Evolutionary conservation across 2,329 filamentous ascomycete species (phyloP), one percentile per base, ranked within the genome.

Genomic region (Exophiala alcalophila): DNA sequence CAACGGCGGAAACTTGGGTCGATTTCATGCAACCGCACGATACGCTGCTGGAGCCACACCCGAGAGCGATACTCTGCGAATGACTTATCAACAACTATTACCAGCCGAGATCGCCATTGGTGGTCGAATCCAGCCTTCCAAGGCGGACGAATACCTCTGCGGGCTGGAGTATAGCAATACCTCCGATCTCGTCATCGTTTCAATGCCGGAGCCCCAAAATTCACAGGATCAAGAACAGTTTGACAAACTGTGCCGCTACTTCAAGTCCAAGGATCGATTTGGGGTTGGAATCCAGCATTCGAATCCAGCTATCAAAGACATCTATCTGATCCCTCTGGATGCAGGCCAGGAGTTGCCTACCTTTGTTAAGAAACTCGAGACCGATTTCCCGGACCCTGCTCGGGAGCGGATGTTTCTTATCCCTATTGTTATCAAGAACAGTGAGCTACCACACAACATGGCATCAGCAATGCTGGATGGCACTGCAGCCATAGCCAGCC

Each of bases 111-210:
- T 82, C 21, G 73, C 79, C 26, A 77, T 84, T 48, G 81, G 86
- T 56, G 70, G 67, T 7, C 59, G 92, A 12, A 92, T 98, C 47
- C 80, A 86, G 37, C 81, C 87, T 54, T 77, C 84, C 47, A 84
- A 84, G 52, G 92, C 91, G 8, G 88, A 89, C 43, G 87, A 94
- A 49, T 98, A 98, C 58, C 80, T 98, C 0, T 92, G 88, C 60
- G 82, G 87, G 36, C 73, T 97, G 48, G 81, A 88, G 9, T 94
- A 86, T 63, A 91, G 84, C 60, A 77, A 78, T 38, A 81, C 81
- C 36, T 90, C 86, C 2, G 92, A 97, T 58, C 81, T 98, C 4
- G 77, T 88, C 1, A 85, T 97, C 15, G 78, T 94, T 14, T 80
- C 81, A 30, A 67, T 97, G 23, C 76, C 76, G 12, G 71, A 76